Percentiles rank a stretch among this genome's conserved stretches.
Conservation (phyloP, 495 filamentous ascomycete genomes). For the Trypethelium eluteriae region DNA sequence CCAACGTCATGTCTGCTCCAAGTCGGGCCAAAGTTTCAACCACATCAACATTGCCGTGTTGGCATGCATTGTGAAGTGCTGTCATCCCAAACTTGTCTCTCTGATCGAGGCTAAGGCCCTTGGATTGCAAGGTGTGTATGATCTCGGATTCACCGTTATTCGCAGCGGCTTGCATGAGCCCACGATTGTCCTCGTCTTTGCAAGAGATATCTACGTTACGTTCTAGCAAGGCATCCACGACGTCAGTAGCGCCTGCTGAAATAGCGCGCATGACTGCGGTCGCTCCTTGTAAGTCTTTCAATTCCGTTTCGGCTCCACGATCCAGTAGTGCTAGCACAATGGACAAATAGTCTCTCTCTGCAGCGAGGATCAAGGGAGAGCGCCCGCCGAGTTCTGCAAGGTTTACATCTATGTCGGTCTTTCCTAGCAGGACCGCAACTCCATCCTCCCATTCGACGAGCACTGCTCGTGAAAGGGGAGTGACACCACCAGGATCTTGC, state of each 20-base stretch:
- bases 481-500: not conserved
- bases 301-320: not conserved
- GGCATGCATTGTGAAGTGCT: not conserved
- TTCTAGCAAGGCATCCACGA: not conserved
- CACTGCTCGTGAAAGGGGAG: not conserved
- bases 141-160: not conserved
- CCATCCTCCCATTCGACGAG: not conserved
- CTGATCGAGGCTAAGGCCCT: not conserved
- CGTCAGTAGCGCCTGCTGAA: not conserved
- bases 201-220: not conserved
- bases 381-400: not conserved
- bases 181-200: not conserved
- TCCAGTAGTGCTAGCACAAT: not conserved
- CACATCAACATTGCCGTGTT: not conserved
- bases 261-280: not conserved
- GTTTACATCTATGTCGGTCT: not conserved
- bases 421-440: not conserved
- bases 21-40: not conserved
- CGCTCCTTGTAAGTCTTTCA: not conserved
- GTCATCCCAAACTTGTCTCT: not conserved
- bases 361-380: not conserved
- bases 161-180: not conserved
- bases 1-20: not conserved
- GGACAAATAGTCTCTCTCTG: not conserved
- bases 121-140: not conserved